phyloP scores from a whole-genome alignment of 2,329 filamentous ascomycete genomes.

The Cladophialophora immunda region DNA sequence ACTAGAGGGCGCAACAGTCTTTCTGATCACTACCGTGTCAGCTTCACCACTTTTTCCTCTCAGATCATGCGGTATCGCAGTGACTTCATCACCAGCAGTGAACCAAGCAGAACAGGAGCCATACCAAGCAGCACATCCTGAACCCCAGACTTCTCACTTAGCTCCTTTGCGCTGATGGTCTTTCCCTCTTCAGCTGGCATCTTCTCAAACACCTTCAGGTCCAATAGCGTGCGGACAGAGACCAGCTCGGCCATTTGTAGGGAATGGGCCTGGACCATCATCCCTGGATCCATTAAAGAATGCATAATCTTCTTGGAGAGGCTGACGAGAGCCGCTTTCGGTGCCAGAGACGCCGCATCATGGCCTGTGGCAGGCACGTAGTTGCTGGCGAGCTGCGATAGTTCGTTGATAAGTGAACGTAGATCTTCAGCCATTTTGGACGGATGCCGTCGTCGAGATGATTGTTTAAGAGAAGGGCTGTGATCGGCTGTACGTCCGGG shows the following conservation, averaged over 20 bases:
- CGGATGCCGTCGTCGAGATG: not conserved
- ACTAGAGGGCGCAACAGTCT: conserved; percentile 32
- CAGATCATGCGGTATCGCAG: not conserved
- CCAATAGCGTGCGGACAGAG: conserved; percentile 22
- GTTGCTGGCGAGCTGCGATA: conserved; percentile 11
- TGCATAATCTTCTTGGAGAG: conserved; percentile 24
- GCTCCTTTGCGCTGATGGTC: conserved; percentile 20
- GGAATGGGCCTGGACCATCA: conserved; percentile 28
- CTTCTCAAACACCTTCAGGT: conserved; percentile 27
- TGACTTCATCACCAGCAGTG: not conserved
- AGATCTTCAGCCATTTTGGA: conserved; percentile 1
- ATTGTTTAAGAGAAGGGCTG: not conserved
- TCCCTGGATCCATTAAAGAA: conserved; percentile 24
- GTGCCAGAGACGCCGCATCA: conserved; percentile 22
- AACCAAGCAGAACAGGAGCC: not conserved
- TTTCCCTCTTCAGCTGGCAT: conserved; percentile 20
- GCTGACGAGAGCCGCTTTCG: conserved; percentile 21
- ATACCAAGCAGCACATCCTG: conserved; percentile 22
- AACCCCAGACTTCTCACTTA: conserved; percentile 22
- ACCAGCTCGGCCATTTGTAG: conserved; percentile 28
- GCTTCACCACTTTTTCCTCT: not conserved
- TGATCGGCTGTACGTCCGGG: not conserved
- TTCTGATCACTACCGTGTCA: conserved; percentile 14
- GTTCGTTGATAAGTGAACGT: conserved; percentile 15
- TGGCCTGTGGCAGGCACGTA: conserved; percentile 21